A percentile compares a stretch with the other conserved stretches of the same genome.
Conservation (phyloP, 2,329 filamentous ascomycete species). For the Nemania bipapillata region DNA sequence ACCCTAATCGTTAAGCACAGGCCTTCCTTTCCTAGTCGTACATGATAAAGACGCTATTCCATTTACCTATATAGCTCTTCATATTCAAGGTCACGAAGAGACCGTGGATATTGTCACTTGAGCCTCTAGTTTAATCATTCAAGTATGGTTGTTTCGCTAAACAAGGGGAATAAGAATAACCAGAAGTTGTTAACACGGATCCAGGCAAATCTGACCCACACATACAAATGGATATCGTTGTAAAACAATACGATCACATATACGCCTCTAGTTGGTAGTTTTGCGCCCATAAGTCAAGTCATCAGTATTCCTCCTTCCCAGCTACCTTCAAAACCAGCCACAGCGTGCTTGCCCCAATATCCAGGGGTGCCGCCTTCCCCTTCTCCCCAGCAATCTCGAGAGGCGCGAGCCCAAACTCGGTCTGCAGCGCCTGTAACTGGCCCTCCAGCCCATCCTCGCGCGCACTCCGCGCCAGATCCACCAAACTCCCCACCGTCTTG, state of each 20-base stretch:
- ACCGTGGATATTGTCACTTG: neutral
- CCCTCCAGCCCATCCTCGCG: slow-evolving; percentile 9
- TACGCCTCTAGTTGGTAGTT: neutral
- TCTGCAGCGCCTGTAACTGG: slow-evolving; percentile 25
- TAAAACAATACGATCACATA: neutral
- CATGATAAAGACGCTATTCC: neutral
- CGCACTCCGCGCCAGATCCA: slow-evolving; percentile 16
- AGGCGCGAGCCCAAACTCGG: slow-evolving; percentile 24
- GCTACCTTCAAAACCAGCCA: slow-evolving; percentile 36
- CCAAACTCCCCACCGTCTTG: slow-evolving; percentile 4
- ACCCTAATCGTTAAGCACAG: neutral
- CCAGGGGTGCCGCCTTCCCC: slow-evolving; percentile 10
- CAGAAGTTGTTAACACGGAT: no score
- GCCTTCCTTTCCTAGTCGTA: neutral
- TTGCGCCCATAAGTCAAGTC: neutral
- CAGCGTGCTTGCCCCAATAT: slow-evolving; percentile 30
- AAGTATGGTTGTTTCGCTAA: neutral
- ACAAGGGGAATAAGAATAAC: neutral
- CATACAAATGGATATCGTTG: neutral
- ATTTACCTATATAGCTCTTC: no score
- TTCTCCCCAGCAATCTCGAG: slow-evolving; percentile 21
- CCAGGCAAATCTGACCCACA: neutral
- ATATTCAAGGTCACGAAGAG: no score
- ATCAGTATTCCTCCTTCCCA: neutral
- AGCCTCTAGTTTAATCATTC: neutral